phyloP scores from a whole-genome alignment of 2,329 filamentous ascomycete genomes.

The Cadophora sp. region DNA sequence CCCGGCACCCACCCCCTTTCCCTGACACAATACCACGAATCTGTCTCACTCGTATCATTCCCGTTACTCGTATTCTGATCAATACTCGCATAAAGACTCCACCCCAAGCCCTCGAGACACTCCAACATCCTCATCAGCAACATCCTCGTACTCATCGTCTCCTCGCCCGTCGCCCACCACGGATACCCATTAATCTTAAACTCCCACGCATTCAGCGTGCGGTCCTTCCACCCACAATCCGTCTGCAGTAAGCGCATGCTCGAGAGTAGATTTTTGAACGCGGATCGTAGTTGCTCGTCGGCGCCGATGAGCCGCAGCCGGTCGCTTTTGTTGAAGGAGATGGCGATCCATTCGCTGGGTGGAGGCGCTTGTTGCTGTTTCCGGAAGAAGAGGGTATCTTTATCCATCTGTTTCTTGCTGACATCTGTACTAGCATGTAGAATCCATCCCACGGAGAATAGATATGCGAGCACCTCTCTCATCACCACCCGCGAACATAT shows the following conservation, averaged over 20 bases:
- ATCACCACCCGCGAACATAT: conserved; percentile 45
- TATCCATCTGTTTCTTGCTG: conserved; percentile 44
- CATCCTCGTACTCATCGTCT: conserved; percentile 46
- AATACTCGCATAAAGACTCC: conserved; percentile 49
- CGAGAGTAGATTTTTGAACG: conserved; percentile 32
- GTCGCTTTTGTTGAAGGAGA: conserved; percentile 45
- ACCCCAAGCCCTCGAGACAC: conserved; percentile 46
- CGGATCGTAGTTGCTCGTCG: conserved; percentile 31
- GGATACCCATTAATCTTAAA: conserved; percentile 47
- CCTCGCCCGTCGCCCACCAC: conserved; percentile 44
- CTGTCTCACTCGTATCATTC: conserved; percentile 34
- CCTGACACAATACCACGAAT: conserved; percentile 40
- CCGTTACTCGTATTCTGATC: conserved; percentile 43
- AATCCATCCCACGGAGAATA: conserved; percentile 48
- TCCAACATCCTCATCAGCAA: conserved; percentile 47
- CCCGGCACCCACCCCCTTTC: conserved; percentile 36
- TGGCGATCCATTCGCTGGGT: conserved; percentile 47
- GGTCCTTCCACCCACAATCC: conserved; percentile 37
- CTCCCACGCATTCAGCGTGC: conserved; percentile 36
- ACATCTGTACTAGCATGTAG: conserved; percentile 47
- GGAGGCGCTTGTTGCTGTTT: conserved; percentile 46
- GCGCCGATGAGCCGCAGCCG: conserved; percentile 46
- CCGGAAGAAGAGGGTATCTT: conserved; percentile 49
- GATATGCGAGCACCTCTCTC: conserved; percentile 42
- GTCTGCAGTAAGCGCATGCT: conserved; percentile 30